phyloP scores from a whole-genome alignment of 1,284 basidiomycete species.

The Ustilago sp. region DNA sequence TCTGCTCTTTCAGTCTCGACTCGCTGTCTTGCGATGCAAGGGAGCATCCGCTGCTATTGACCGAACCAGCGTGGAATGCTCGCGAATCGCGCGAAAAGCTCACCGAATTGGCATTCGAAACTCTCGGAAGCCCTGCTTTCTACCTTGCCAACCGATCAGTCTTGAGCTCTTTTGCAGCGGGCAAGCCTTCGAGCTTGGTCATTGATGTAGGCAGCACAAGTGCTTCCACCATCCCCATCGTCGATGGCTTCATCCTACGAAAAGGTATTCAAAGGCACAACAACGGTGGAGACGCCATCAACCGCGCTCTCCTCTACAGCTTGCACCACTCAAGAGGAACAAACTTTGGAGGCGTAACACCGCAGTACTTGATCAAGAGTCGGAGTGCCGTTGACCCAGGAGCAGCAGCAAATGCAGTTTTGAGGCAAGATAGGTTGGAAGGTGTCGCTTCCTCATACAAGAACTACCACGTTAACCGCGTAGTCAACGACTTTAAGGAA shows the following conservation, averaged over 20 bases:
- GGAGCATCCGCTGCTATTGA: slow-evolving; percentile 92
- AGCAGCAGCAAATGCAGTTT: slow-evolving; percentile 74
- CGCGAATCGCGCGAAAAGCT: slow-evolving; percentile 87
- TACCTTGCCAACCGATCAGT: slow-evolving; percentile 98
- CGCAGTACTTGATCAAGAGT: slow-evolving; percentile 85
- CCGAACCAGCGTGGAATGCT: slow-evolving; percentile 97
- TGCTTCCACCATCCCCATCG: slow-evolving; percentile 91
- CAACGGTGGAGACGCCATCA: slow-evolving; percentile 59
- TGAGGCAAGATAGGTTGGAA: slow-evolving; percentile 62
- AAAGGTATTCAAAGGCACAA: slow-evolving; percentile 77
- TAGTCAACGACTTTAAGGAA: slow-evolving; percentile 95
- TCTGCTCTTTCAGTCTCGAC: slow-evolving; percentile 51
- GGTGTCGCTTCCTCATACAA: slow-evolving; percentile 80
- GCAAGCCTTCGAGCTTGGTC: slow-evolving; percentile 93
- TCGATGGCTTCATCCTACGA: slow-evolving; percentile 95
- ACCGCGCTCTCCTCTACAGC: slow-evolving; percentile 51
- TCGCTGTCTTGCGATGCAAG: slow-evolving; percentile 67
- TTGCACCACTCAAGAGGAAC: slow-evolving; percentile 48
- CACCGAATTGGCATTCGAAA: slow-evolving; percentile 97
- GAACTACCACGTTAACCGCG: slow-evolving; percentile 82
- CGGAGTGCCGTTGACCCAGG: slow-evolving; percentile 77
- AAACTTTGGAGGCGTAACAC: slow-evolving; percentile 49
- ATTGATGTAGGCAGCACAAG: slow-evolving; percentile 91
- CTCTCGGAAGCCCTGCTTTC: slow-evolving; percentile 92
- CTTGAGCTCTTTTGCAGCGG: slow-evolving; percentile 94